phyloP scores from a whole-genome alignment of 495 filamentous ascomycete species.

The Neurospora sp. region DNA sequence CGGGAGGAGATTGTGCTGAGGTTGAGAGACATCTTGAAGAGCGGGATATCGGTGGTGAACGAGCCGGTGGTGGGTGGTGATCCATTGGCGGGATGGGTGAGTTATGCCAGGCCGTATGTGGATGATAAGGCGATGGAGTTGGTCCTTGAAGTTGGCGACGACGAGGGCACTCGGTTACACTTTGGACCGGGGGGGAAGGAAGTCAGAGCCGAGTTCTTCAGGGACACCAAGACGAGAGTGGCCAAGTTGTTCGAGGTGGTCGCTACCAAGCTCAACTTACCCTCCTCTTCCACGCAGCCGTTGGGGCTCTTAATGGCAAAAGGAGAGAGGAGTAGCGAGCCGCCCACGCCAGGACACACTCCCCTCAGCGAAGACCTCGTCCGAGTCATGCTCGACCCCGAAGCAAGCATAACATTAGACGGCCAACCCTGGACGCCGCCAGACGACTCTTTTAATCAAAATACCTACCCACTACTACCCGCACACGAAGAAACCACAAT shows the following conservation, averaged over 20 bases:
- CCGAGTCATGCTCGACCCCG: slow-evolving; percentile 52
- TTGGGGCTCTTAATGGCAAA: slow-evolving; percentile 57
- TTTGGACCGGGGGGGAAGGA: slow-evolving; percentile 13
- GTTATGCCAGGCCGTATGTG: slow-evolving; percentile 73
- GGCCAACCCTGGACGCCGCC: slow-evolving; percentile 37
- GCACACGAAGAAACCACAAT: slow-evolving; percentile 1
- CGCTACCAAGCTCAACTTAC: slow-evolving; percentile 67
- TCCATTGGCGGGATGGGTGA: slow-evolving; percentile 49
- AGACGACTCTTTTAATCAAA: slow-evolving; percentile 7
- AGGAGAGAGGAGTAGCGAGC: slow-evolving; percentile 39
- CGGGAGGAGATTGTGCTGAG: slow-evolving; percentile 71
- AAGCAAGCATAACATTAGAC: slow-evolving; percentile 66
- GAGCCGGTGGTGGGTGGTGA: slow-evolving; percentile 33
- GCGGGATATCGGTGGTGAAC: slow-evolving; percentile 56
- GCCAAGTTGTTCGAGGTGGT: slow-evolving; percentile 67
- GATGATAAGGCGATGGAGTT: slow-evolving; percentile 65
- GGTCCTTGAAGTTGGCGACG: slow-evolving; percentile 67
- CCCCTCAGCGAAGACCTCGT: slow-evolving; percentile 62
- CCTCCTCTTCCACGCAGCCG: slow-evolving; percentile 47
- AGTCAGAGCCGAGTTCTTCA: slow-evolving; percentile 55
- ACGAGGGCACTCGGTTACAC: slow-evolving; percentile 60
- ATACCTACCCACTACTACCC: not conserved
- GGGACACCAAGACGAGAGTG: slow-evolving; percentile 56
- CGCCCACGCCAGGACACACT: slow-evolving; percentile 59
- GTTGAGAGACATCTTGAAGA: slow-evolving; percentile 77